phyloP scores from a whole-genome alignment of 2,329 filamentous ascomycete genomes.

The Tolypocladium endophyticum region DNA sequence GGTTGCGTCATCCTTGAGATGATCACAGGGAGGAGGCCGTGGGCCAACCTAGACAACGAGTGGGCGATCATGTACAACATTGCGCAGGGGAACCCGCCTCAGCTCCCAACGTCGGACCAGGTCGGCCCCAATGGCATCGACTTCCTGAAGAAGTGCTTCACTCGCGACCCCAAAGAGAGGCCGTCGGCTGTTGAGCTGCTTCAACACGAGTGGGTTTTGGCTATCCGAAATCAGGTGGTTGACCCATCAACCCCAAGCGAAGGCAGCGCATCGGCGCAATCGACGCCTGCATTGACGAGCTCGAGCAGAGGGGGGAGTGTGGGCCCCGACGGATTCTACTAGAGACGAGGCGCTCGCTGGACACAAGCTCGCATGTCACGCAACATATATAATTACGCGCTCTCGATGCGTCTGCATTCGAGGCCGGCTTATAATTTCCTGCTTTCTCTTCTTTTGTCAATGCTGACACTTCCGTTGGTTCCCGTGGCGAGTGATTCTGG shows the following conservation, averaged over 20 bases:
- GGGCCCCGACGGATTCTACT: slow-evolving; percentile 15
- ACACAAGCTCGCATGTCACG: neutral
- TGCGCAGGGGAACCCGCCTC: slow-evolving; percentile 87
- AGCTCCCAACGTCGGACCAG: slow-evolving; percentile 72
- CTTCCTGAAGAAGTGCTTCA: slow-evolving; percentile 80
- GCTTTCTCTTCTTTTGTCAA: neutral
- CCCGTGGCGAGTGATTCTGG: neutral
- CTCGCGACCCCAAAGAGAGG: slow-evolving; percentile 68
- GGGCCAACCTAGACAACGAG: slow-evolving; percentile 94
- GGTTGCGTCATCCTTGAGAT: slow-evolving; percentile 97
- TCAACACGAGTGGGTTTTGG: slow-evolving; percentile 84
- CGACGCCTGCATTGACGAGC: slow-evolving; percentile 19
- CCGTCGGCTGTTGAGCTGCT: slow-evolving; percentile 79
- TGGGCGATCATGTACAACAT: slow-evolving; percentile 99
- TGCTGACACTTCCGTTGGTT: neutral
- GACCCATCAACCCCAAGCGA: slow-evolving; percentile 55
- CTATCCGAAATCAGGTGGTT: slow-evolving; percentile 53
- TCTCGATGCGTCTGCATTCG: neutral
- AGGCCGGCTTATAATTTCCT: neutral
- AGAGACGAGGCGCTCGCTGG: neutral
- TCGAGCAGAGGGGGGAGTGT: slow-evolving; percentile 19
- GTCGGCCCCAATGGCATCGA: slow-evolving; percentile 77
- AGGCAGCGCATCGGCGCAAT: slow-evolving; percentile 28
- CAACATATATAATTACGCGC: neutral
- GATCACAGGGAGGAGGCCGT: slow-evolving; percentile 87